Evolutionary conservation across 345 rosid genomes (phyloP).

Genomic region (Aquilaria yunnanensis): DNA sequence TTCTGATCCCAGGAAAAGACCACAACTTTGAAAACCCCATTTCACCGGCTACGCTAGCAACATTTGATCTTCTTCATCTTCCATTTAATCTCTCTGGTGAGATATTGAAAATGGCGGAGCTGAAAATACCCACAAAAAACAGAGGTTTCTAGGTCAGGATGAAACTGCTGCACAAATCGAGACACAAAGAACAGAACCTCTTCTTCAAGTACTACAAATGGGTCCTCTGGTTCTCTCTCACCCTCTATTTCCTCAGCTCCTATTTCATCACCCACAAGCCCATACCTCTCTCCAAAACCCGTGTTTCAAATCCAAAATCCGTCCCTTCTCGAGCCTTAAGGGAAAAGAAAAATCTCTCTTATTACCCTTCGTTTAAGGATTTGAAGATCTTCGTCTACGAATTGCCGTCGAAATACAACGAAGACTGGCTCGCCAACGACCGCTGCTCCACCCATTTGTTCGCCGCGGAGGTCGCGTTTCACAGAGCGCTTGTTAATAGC

Average conservation of each 20-base stretch:
- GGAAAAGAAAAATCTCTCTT: slow-evolving; percentile 16
- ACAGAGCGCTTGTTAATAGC: slow-evolving; percentile 51
- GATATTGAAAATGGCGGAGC: slow-evolving; percentile 39
- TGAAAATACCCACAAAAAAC: slow-evolving; percentile 30
- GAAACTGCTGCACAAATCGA: slow-evolving; percentile 39
- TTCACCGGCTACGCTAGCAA: slow-evolving; percentile 23
- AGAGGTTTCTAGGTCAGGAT: slow-evolving; percentile 41
- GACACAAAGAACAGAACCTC: slow-evolving; percentile 37
- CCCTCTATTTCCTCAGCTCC: slow-evolving; percentile 71
- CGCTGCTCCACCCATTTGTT: slow-evolving; percentile 83
- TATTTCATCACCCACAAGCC: slow-evolving; percentile 54
- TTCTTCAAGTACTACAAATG: slow-evolving; percentile 69
- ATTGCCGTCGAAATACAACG: slow-evolving; percentile 68
- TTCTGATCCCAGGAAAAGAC: slow-evolving; percentile 22
- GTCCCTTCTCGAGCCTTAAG: slow-evolving; percentile 59
- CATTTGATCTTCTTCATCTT: slow-evolving; percentile 2
- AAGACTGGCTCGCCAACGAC: slow-evolving; percentile 70
- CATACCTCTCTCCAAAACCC: slow-evolving; percentile 34
- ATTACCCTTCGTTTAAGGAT: slow-evolving; percentile 32
- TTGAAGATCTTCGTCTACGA: slow-evolving; percentile 78
- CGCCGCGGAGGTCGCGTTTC: slow-evolving; percentile 94
- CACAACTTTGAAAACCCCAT: slow-evolving; percentile 42
- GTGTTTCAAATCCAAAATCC: slow-evolving; percentile 32
- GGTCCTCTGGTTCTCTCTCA: slow-evolving; percentile 64
- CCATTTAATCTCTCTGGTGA: neutral